phyloP scores from a whole-genome alignment of 805 yeast species.

The Wickerhamiella parazyma region DNA sequence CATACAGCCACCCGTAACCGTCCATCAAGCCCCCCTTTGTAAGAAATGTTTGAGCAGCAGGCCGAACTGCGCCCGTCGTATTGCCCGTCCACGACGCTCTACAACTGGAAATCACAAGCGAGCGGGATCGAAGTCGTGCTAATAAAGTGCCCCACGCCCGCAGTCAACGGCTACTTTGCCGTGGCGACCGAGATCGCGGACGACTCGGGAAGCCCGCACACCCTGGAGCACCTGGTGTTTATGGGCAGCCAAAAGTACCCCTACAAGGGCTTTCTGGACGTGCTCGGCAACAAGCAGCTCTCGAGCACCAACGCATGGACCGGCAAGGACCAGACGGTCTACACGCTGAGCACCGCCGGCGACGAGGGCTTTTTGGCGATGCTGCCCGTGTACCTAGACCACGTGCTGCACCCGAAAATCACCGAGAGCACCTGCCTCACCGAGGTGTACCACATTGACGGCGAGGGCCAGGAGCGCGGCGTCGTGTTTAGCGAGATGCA shows the following conservation, averaged over 20 bases:
- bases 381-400: conserved; percentile 83
- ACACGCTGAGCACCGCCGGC: conserved; percentile 83
- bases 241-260: conserved; percentile 89
- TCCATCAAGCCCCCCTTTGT: neutral
- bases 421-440: conserved; percentile 85
- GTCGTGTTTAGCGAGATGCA: conserved; percentile 97
- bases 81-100: conserved; percentile 17
- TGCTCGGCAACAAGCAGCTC: conserved; percentile 68
- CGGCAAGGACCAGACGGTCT: conserved; percentile 87
- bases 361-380: conserved; percentile 85
- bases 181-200: conserved; percentile 84
- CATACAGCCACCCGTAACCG: no score
- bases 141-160: conserved; percentile 68
- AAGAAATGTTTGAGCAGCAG: conserved; percentile 13
- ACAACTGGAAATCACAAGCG: conserved; percentile 60
- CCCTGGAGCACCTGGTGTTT: conserved; percentile 84
- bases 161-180: conserved; percentile 84
- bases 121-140: conserved; percentile 76
- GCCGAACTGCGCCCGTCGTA: conserved; percentile 17
- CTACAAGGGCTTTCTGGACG: conserved; percentile 80
- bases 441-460: conserved; percentile 91
- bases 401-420: conserved; percentile 67
- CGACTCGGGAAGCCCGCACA: conserved; percentile 90
- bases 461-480: conserved; percentile 81
- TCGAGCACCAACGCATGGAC: conserved; percentile 96